Percentiles rank a stretch among this genome's conserved stretches.
Evolutionary conservation across 2,329 filamentous ascomycete species (phyloP).

Genomic region (Microcyclospora pomicola): DNA sequence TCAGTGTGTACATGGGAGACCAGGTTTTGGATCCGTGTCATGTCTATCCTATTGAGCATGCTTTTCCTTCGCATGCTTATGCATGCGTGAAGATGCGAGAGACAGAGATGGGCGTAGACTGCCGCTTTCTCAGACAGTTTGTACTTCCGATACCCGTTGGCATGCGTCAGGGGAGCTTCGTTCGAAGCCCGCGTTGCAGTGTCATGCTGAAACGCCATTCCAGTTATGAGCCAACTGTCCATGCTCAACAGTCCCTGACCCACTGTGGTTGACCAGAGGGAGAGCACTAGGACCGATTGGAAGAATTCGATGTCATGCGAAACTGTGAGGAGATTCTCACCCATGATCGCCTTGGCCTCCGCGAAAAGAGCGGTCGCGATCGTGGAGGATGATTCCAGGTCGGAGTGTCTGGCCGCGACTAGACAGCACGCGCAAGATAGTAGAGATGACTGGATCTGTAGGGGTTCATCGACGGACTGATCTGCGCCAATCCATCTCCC

Average conservation of each 20-base stretch:
- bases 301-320: slow-evolving; percentile 32
- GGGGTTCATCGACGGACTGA: not conserved
- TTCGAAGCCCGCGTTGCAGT: slow-evolving; percentile 27
- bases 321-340: slow-evolving; percentile 21
- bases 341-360: slow-evolving; percentile 20
- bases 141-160: no score
- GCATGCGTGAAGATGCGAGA: slow-evolving; percentile 31
- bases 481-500: no score
- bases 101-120: slow-evolving; percentile 18
- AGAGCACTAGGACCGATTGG: slow-evolving; percentile 29
- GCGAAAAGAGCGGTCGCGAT: slow-evolving; percentile 24
- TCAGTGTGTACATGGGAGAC: slow-evolving; percentile 26
- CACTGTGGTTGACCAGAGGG: slow-evolving; percentile 34
- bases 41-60: slow-evolving; percentile 26
- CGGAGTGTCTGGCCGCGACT: no score
- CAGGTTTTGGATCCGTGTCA: slow-evolving; percentile 26
- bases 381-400: no score
- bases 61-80: slow-evolving; percentile 27
- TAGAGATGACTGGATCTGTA: slow-evolving; percentile 11
- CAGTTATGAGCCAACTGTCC: slow-evolving; percentile 25
- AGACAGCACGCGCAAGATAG: no score
- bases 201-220: slow-evolving; percentile 1
- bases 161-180: slow-evolving; percentile 1
- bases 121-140: no score
- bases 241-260: slow-evolving; percentile 31